phyloP scores from a whole-genome alignment of 495 filamentous ascomycete species.

The Aspergillus biplanus region DNA sequence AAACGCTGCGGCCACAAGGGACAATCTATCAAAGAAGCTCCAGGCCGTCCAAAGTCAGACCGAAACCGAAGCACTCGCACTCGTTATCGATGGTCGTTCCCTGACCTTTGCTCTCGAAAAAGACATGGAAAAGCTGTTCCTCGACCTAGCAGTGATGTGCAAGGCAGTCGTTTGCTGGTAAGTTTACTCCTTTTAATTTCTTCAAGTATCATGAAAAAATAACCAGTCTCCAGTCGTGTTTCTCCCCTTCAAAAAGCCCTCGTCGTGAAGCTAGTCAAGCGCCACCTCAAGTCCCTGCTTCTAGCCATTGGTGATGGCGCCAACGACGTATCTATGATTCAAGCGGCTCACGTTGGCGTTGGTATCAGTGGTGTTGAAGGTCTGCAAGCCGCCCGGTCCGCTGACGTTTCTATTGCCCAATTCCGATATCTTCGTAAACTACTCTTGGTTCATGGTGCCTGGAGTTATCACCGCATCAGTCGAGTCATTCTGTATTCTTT shows the following conservation, averaged over 20 bases:
- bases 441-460: constrained; percentile 92
- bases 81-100: constrained; percentile 97
- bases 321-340: constrained; percentile 99
- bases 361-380: constrained; percentile 98
- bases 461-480: constrained; percentile 96
- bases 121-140: constrained; percentile 89
- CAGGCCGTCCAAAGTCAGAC: constrained; percentile 81
- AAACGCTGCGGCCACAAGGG: constrained; percentile 68
- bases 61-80: constrained; percentile 84
- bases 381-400: constrained; percentile 95
- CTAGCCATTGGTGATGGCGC: constrained; percentile 97
- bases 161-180: constrained; percentile 98
- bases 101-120: constrained; percentile 93
- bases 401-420: constrained; percentile 94
- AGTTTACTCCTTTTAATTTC: constrained; percentile 24
- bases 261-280: constrained; percentile 98
- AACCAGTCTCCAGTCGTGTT: constrained; percentile 65
- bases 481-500: constrained; percentile 98
- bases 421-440: constrained; percentile 96
- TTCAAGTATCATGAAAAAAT: constrained; percentile 14
- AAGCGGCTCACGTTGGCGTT: constrained; percentile 97
- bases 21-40: constrained; percentile 90
- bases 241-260: constrained; percentile 98
- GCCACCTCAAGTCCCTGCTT: constrained; percentile 87
- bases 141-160: constrained; percentile 92